These are phyloP conservation scores for Tuber indicum DNA, from an alignment of 495 filamentous ascomycete genomes.

Conservation along the genomic window DNA sequence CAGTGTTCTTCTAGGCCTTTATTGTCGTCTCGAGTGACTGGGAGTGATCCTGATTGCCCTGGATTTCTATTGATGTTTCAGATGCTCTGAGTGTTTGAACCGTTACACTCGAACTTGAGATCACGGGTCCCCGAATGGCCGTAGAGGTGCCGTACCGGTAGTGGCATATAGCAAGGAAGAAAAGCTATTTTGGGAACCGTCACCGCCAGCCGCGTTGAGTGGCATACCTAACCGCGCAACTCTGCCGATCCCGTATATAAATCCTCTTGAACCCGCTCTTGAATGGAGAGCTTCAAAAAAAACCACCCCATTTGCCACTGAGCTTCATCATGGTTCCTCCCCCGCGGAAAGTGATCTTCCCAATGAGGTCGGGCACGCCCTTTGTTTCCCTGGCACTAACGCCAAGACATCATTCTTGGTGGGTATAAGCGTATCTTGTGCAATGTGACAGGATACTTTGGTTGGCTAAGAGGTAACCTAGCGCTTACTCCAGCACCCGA, in stretches of 20 bases:
- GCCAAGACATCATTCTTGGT: background rate
- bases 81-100: background rate
- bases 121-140: background rate
- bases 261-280: background rate
- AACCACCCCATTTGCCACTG: background rate
- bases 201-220: background rate
- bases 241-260: constrained; percentile 1
- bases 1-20: background rate
- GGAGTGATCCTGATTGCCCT: background rate
- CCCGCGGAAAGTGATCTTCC: background rate
- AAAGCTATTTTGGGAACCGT: background rate
- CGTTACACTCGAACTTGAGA: background rate
- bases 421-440: background rate
- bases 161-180: background rate
- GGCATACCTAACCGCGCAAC: background rate
- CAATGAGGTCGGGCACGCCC: background rate
- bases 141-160: too few relatives aligned
- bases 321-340: background rate
- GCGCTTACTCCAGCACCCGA: background rate
- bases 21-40: background rate
- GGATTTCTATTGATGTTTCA: background rate
- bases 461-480: background rate
- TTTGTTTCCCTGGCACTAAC: background rate
- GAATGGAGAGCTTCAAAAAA: background rate
- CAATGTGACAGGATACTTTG: background rate